Base-by-base conservation (phyloP, 2,329 filamentous ascomycete species). In the Hypoxylon sp. region DNA sequence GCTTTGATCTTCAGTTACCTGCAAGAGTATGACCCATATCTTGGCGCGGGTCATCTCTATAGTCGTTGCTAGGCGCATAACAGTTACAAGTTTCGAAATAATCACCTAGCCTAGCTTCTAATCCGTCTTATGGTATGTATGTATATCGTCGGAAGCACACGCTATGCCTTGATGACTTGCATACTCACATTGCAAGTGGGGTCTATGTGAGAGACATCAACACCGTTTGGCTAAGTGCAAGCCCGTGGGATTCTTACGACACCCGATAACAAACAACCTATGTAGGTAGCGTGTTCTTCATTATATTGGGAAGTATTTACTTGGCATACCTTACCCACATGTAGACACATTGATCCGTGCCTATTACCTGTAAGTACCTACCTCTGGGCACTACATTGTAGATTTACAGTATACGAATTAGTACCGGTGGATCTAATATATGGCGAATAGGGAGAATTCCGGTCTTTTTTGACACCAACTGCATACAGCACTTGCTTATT, bases 371-470 rank as follows among this genome's bases (percentile, higher is more conserved):
- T 44, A 26, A 31, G 52, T 56, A 46, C 37, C 31, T 56, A 46
- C 37, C 31, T 29, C n/a, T 26, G 42, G 19, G n/a, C 46, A 10
- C n/a, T 33, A 31, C 37, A 55, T 39, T 17, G 13, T 24, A 17
- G 39, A 13, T 29, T 26, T 39, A 22, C 3, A 56, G 53, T 19
- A 26, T 33, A 17, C 9, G 11, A 19, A 14, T 50, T 53, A 19
- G 54, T 46, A 50, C 48, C 17, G 48, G 63, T 63, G 67, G 67
- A 55, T 63, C 67, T 5, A 14, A 11, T n/a, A 33, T 13, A 61
- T 60, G 33, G 31, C 68, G 65, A 70, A 68, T 70, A 63, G 68
- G 62, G 61, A 63, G 19, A 33, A 57, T 65, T 68, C 65, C 65
- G 58, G 56, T 37, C 31, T 53, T 9, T 47, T 24, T 14, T 26